Percentiles rank a stretch among this genome's conserved stretches.
Evolutionary conservation across 345 rosid species (phyloP).

Genomic region (Syzygium grande): DNA sequence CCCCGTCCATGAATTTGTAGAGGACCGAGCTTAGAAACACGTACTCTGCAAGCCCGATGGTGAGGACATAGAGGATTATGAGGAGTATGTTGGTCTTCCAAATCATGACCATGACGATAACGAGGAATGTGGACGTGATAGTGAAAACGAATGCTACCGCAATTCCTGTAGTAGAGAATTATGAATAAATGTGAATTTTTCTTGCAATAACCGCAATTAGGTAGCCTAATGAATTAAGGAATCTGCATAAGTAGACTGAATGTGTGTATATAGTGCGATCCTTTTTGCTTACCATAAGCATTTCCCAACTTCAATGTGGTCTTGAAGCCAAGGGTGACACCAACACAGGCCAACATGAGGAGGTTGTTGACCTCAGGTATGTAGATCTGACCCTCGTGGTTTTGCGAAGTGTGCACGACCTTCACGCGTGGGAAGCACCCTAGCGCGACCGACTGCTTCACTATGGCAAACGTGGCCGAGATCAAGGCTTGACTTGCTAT

Average conservation of each 20-base stretch:
- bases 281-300: slow-evolving; percentile 17
- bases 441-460: slow-evolving; percentile 22
- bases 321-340: slow-evolving; percentile 23
- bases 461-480: slow-evolving; percentile 24
- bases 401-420: slow-evolving; percentile 19
- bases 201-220: background rate
- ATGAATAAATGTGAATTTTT: background rate
- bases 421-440: slow-evolving; percentile 26
- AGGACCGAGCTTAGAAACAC: slow-evolving; percentile 15
- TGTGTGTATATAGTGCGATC: background rate
- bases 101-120: slow-evolving; percentile 5
- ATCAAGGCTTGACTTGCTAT: slow-evolving; percentile 29
- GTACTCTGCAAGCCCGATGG: slow-evolving; percentile 12
- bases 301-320: slow-evolving; percentile 18
- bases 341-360: slow-evolving; percentile 26
- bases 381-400: slow-evolving; percentile 21
- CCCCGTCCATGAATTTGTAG: slow-evolving; percentile 24
- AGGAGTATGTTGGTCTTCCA: slow-evolving; percentile 24
- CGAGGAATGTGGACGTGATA: slow-evolving; percentile 10
- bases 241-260: background rate
- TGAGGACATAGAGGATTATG: slow-evolving; percentile 8
- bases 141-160: slow-evolving; percentile 20
- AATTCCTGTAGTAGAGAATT: slow-evolving; percentile 9
- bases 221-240: background rate
- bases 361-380: slow-evolving; percentile 22